Conservation (phyloP, 352 stramenopile genomes). For the Globisporangium canariense region DNA sequence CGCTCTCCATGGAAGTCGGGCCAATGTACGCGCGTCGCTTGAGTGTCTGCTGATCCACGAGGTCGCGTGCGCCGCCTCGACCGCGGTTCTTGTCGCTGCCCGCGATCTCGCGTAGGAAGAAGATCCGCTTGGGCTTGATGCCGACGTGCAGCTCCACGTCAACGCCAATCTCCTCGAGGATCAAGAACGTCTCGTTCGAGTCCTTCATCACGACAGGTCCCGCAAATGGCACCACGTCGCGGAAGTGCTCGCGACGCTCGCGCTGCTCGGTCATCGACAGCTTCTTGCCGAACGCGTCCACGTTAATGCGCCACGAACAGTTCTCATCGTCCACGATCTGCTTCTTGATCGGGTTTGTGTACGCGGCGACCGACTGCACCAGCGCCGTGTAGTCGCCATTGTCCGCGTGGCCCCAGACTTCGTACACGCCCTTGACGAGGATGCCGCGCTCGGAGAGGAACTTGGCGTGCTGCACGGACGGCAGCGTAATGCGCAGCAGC, state of each 20-base stretch:
- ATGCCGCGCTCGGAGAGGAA: conserved; percentile 78
- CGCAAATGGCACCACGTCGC: conserved; percentile 54
- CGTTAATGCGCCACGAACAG: conserved; percentile 73
- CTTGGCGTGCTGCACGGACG: conserved; percentile 56
- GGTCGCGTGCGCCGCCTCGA: conserved; percentile 58
- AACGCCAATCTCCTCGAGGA: conserved; percentile 74
- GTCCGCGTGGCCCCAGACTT: conserved; percentile 57
- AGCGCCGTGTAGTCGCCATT: conserved; percentile 46
- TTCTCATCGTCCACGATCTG: conserved; percentile 37
- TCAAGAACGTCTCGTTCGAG: conserved; percentile 61
- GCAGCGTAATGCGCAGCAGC: conserved; percentile 59
- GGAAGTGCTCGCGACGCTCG: conserved; percentile 43
- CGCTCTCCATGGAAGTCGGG: conserved; percentile 96
- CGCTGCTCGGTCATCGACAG: conserved; percentile 69
- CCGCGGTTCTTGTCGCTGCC: conserved; percentile 73
- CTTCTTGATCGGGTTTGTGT: conserved; percentile 34
- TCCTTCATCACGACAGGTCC: conserved; percentile 72
- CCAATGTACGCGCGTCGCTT: conserved; percentile 95
- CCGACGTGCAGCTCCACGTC: conserved; percentile 35
- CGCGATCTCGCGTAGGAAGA: conserved; percentile 66
- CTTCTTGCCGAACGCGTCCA: conserved; percentile 78
- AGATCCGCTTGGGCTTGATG: conserved; percentile 54
- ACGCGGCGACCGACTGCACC: conserved; percentile 38
- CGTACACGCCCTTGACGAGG: conserved; percentile 80
- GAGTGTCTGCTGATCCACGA: conserved; percentile 90